These are phyloP conservation scores for Rhododendron williamsianum DNA, from an alignment of 148 eudicot species.

Conservation along the genomic window DNA sequence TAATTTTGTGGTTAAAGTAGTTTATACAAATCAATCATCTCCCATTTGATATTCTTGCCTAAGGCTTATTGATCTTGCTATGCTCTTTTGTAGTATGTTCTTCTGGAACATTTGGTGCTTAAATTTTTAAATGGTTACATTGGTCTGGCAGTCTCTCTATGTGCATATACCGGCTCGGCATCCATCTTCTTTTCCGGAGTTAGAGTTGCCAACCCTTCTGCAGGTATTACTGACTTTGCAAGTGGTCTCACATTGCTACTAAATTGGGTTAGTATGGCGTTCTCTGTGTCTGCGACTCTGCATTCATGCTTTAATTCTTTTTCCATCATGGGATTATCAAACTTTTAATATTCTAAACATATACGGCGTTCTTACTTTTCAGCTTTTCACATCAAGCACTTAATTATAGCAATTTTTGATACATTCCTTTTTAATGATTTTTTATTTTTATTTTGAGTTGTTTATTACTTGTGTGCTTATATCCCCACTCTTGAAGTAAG, in stretches of 20 bases:
- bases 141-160: constrained; percentile 69
- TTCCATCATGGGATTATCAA: background rate
- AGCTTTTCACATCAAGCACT: background rate
- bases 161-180: constrained; percentile 85
- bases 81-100: background rate
- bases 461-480: background rate
- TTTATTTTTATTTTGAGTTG: background rate
- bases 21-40: background rate
- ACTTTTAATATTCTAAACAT: background rate
- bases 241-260: background rate
- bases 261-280: background rate
- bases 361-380: background rate
- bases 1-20: background rate
- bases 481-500: background rate
- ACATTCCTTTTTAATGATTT: background rate
- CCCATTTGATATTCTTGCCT: background rate
- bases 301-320: background rate
- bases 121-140: constrained; percentile 9
- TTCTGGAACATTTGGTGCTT: background rate
- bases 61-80: background rate
- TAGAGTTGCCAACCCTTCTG: constrained; percentile 89
- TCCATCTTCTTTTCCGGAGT: constrained; percentile 85
- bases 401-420: background rate
- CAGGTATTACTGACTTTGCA: constrained; percentile 45
- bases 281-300: background rate